phyloP scores from a whole-genome alignment of 1,139 yeast genomes.

The Blastobotrys serpentis region DNA sequence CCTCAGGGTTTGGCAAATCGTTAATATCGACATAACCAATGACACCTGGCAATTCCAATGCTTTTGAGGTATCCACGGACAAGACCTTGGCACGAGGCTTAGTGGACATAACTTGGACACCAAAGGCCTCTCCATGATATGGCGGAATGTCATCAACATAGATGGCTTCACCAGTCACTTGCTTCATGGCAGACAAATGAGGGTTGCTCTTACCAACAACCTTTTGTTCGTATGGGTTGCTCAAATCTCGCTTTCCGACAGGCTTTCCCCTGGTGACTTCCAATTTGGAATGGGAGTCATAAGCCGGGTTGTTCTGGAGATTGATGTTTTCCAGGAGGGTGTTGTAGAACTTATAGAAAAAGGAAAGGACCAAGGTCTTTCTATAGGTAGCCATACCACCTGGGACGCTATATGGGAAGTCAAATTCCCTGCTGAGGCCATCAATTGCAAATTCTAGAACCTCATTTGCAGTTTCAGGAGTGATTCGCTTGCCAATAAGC shows the following conservation, averaged over 20 bases:
- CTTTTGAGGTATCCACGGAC: conserved; percentile 41
- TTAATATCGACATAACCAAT: conserved; percentile 43
- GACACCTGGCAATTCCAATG: conserved; percentile 43
- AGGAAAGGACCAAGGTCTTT: conserved; percentile 44
- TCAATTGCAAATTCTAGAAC: conserved; percentile 36
- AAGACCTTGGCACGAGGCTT: conserved; percentile 45
- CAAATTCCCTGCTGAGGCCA: conserved; percentile 38
- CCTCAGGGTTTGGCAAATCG: conserved; percentile 41
- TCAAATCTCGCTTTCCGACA: conserved; percentile 41
- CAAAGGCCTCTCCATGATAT: conserved; percentile 42
- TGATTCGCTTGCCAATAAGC: conserved; percentile 34
- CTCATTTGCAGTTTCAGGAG: conserved; percentile 25
- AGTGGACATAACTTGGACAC: conserved; percentile 45
- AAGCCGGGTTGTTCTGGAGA: conserved; percentile 9
- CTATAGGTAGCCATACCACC: conserved; percentile 50
- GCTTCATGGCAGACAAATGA: conserved; percentile 46
- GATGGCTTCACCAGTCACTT: conserved; percentile 47
- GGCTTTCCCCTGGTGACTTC: conserved; percentile 42
- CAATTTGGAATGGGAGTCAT: conserved; percentile 36
- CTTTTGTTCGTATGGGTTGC: conserved; percentile 39
- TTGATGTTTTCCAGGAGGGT: conserved; percentile 26
- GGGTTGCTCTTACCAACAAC: conserved; percentile 43
- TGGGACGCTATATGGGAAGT: conserved; percentile 44
- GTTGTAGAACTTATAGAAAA: conserved; percentile 46
- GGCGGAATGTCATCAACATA: conserved; percentile 48